Conservation (phyloP, 495 filamentous ascomycete species). For the Penicillium simplicissimum region DNA sequence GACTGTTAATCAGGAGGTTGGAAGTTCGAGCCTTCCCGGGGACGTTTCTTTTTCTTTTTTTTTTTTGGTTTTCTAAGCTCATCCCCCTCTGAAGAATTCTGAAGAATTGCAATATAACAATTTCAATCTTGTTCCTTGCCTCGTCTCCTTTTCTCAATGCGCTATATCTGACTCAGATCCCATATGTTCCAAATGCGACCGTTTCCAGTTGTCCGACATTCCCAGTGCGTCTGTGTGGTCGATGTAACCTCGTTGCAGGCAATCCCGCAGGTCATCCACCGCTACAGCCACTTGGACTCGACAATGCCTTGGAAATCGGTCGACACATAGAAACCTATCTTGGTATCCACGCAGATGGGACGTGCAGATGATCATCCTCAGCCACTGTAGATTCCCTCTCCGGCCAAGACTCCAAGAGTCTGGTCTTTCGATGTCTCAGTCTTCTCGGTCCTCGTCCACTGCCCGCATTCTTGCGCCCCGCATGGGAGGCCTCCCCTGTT, state of each 20-base stretch:
- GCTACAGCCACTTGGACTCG: background rate
- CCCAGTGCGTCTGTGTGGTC: constrained; percentile 6
- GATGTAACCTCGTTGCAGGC: constrained; percentile 21
- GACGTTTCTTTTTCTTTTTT: constrained; percentile 23
- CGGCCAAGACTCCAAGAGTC: background rate
- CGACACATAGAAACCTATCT: background rate
- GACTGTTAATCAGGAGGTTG: constrained; percentile 55
- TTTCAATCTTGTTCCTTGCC: background rate
- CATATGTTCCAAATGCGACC: constrained; percentile 8
- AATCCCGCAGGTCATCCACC: background rate
- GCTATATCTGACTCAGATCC: background rate
- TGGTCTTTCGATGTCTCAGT: constrained; percentile 18
- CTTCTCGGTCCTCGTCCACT: background rate
- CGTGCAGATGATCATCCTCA: constrained; percentile 14
- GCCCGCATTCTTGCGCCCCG: constrained; percentile 6
- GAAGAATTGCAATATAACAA: too few relatives aligned
- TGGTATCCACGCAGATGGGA: constrained; percentile 1
- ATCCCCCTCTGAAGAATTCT: too few relatives aligned
- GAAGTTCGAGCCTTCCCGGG: constrained; percentile 51
- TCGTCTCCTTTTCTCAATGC: background rate
- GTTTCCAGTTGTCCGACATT: background rate
- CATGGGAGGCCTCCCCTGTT: constrained; percentile 5
- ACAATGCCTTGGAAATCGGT: constrained; percentile 6
- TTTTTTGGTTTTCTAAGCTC: too few relatives aligned
- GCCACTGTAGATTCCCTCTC: constrained; percentile 8